Evolutionary conservation across 2,329 filamentous ascomycete genomes (phyloP), one percentile per base, ranked within the genome.

Genomic region (Aspergillus fructus): DNA sequence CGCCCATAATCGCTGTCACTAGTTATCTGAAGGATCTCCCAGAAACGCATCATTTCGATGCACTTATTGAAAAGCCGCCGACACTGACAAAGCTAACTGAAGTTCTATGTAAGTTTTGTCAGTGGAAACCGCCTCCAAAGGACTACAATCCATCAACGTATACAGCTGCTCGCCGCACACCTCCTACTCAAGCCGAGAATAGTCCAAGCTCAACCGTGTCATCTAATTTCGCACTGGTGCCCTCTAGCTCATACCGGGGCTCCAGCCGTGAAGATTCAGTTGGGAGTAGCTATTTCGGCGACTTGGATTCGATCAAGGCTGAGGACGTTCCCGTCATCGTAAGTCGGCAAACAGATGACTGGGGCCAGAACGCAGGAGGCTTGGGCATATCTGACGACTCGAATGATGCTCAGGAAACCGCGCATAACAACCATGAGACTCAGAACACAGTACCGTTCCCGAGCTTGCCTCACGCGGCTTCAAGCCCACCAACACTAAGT

Each of bases 21-120:
- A 93, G 94, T 6, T 99, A 99, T 73, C 80, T 99, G n/a, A 97
- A 97, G 72, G 94, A 99, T 70, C 81, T 99, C 2, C 93, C 94
- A 65, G 92, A 93, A 59, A 91, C 91, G 3, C 93, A 99, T 75
- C 91, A 97, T 74, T 99, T 99, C 69, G 93, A 97, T 72, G 91
- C 90, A 1, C 80, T 99, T 51, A 91, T 99, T 52, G 93, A 99
- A 75, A 99, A 99, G 76, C 94, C 94, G 24, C 96, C 96, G 37
- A 97, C 93, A 40, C 88, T 91, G 43, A 89, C 90, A 3, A 97
- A 97, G 75, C 76, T 99, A 49, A 91, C 88, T 0, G 93, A 99
- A 68, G 91, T 94, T 1, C 81, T 99, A 64, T 89, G 89, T 62
- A 87, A 89, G 56, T 83, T 96, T 27, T 99, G 94, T 69, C 90